These are phyloP conservation scores for Pythium plurisporium DNA, from an alignment of 352 stramenopile species.

Conservation along the genomic window DNA sequence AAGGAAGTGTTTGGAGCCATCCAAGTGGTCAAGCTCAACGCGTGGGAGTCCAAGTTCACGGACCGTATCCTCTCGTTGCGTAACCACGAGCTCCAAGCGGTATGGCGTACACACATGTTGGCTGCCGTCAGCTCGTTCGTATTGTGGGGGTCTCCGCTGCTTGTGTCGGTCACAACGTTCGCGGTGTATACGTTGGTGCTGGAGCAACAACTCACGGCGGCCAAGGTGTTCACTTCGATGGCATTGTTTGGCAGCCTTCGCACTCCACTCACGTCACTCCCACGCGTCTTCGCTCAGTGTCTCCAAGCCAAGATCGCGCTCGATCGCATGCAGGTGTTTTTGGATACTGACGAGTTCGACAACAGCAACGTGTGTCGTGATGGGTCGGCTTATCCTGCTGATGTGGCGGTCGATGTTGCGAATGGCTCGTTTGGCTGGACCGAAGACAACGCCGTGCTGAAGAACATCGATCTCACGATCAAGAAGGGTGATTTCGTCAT, in stretches of 20 bases:
- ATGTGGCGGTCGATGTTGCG: slow-evolving; percentile 21
- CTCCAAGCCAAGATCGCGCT: slow-evolving; percentile 43
- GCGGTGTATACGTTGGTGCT: slow-evolving; percentile 39
- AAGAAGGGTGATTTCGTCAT: slow-evolving; percentile 48
- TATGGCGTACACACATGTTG: slow-evolving; percentile 54
- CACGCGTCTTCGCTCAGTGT: slow-evolving; percentile 27
- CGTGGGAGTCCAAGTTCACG: slow-evolving; percentile 84
- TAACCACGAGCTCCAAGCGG: slow-evolving; percentile 51
- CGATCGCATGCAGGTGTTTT: slow-evolving; percentile 31
- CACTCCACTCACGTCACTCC: slow-evolving; percentile 12
- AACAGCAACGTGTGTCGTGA: slow-evolving; percentile 17
- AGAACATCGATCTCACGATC: slow-evolving; percentile 34
- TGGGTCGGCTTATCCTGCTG: not conserved
- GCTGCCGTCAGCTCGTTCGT: slow-evolving; percentile 55
- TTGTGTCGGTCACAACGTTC: slow-evolving; percentile 48
- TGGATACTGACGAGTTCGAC: slow-evolving; percentile 27
- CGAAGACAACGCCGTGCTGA: slow-evolving; percentile 23
- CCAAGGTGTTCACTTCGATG: slow-evolving; percentile 33
- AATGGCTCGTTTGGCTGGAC: slow-evolving; percentile 34
- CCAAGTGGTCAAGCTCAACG: slow-evolving; percentile 88
- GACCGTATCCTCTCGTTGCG: slow-evolving; percentile 84
- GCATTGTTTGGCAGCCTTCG: slow-evolving; percentile 15
- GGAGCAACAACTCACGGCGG: slow-evolving; percentile 31
- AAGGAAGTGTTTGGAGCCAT: slow-evolving; percentile 48
- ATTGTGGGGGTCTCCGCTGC: slow-evolving; percentile 39